Conservation (phyloP, 495 filamentous ascomycete genomes). For the Trichoderma gamsii region DNA sequence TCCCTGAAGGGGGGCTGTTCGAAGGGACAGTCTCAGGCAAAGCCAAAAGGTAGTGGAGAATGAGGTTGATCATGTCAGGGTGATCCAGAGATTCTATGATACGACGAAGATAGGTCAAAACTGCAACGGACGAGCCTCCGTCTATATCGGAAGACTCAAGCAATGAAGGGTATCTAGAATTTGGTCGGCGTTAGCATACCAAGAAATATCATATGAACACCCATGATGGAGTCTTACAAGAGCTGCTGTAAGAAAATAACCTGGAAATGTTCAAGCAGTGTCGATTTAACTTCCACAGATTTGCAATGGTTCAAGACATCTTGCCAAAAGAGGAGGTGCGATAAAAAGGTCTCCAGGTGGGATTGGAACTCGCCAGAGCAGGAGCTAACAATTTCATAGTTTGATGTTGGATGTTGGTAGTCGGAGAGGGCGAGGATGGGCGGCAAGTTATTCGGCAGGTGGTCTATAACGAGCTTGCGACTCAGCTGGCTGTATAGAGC, state of each 20-base stretch:
- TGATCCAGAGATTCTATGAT: slow-evolving; percentile 88
- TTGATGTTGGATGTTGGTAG: slow-evolving; percentile 56
- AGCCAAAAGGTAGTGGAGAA: slow-evolving; percentile 86
- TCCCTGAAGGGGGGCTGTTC: slow-evolving; percentile 12
- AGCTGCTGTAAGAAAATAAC: slow-evolving; percentile 93
- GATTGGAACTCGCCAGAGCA: slow-evolving; percentile 64
- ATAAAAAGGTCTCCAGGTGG: slow-evolving; percentile 87
- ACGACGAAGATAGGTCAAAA: slow-evolving; percentile 85
- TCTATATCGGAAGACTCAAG: slow-evolving; percentile 94
- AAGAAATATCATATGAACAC: neutral
- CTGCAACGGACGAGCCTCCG: slow-evolving; percentile 92
- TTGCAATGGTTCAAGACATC: slow-evolving; percentile 93
- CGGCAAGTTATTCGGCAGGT: slow-evolving; percentile 60
- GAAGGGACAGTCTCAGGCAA: slow-evolving; percentile 34
- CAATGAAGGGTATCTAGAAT: slow-evolving; percentile 78
- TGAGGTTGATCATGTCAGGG: slow-evolving; percentile 85
- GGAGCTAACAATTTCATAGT: slow-evolving; percentile 62
- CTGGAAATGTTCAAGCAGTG: slow-evolving; percentile 92
- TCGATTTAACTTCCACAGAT: slow-evolving; percentile 84
- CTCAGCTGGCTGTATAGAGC: slow-evolving; percentile 96
- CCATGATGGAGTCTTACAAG: slow-evolving; percentile 52
- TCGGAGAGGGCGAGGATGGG: slow-evolving; percentile 82
- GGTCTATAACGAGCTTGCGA: slow-evolving; percentile 59
- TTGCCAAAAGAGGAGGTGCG: slow-evolving; percentile 95
- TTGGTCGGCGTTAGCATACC: slow-evolving; percentile 22